Evolutionary conservation across 495 filamentous ascomycete species (phyloP), one percentile per base, ranked within the genome.

Genomic region (Penicillium simplicissimum): DNA sequence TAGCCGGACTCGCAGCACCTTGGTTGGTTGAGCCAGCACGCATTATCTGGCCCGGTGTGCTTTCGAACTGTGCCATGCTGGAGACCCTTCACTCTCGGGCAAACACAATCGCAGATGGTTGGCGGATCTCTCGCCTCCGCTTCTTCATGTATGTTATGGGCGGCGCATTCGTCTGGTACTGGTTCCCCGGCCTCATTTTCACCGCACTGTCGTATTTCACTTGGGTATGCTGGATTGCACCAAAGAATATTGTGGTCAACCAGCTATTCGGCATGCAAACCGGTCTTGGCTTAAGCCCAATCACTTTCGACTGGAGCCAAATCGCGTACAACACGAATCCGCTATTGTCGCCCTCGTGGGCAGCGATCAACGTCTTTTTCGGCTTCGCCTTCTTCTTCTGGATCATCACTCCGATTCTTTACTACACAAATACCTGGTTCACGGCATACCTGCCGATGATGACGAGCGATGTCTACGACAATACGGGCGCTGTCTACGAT

Each of bases 161-260:
- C 4, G 73, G 63, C n/a, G 74, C 78, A 3, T 85, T 82, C 55
- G 56, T 84, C n/a, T 96, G 92, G 77, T 96, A 94, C 68, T 87
- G 84, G 65, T 82, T 88, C 11, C 91, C 91, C 1, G 92, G 90
- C 0, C 77, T 96, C 8, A 77, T 95, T 48, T 85, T 94, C 71
- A 91, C 91, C 4, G 90, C 90, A 0, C 79, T 95, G 57, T 91
- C 88, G 69, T 93, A 93, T 66, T 96, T 96, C 77, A 94, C 85
- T 67, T 88, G 91, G 55, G 74, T 94, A 51, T 93, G 90, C 21
- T 96, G 92, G 91, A 91, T 94, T 66, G 87, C 86, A 0, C 91
- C 91, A 1, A 81, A 90, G 56, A 94, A 90, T 65, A 88, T 91
- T 33, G 84, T 93, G 11, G 77, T 94, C 38, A 89, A 88, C 57